phyloP scores from a whole-genome alignment of 176 grass and related monocot genomes.

The Eremochloa ophiuroides region DNA sequence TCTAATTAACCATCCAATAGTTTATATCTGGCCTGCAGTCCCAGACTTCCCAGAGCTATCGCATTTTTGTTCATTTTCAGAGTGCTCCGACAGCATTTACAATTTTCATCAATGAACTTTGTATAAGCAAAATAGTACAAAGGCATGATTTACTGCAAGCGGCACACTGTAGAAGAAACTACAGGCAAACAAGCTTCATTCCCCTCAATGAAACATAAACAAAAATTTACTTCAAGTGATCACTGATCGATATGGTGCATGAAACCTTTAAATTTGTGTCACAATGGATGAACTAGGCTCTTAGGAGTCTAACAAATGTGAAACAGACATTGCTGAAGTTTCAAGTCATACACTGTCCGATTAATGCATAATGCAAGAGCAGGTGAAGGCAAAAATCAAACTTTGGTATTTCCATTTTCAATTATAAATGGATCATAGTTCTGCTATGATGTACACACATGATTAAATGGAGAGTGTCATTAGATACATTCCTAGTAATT shows the following conservation, averaged over 20 bases:
- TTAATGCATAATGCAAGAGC: neutral
- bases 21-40: neutral
- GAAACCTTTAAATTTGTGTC: neutral
- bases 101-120: conserved; percentile 4
- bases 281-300: neutral
- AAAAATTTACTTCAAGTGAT: neutral
- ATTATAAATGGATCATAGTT: neutral
- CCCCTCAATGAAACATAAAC: neutral
- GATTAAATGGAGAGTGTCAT: neutral
- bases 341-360: neutral
- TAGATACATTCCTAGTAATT: conserved; percentile 1
- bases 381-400: neutral
- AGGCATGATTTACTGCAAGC: neutral
- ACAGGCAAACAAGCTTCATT: neutral
- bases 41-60: neutral
- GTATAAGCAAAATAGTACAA: neutral
- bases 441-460: neutral
- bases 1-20: neutral
- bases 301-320: neutral
- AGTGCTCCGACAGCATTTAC: neutral
- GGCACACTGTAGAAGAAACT: neutral
- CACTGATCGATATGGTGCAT: neutral
- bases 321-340: neutral
- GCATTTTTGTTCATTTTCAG: conserved; percentile 16
- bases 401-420: neutral